Base-by-base conservation (phyloP, 805 yeast species). In the Saturnispora saitoi region DNA sequence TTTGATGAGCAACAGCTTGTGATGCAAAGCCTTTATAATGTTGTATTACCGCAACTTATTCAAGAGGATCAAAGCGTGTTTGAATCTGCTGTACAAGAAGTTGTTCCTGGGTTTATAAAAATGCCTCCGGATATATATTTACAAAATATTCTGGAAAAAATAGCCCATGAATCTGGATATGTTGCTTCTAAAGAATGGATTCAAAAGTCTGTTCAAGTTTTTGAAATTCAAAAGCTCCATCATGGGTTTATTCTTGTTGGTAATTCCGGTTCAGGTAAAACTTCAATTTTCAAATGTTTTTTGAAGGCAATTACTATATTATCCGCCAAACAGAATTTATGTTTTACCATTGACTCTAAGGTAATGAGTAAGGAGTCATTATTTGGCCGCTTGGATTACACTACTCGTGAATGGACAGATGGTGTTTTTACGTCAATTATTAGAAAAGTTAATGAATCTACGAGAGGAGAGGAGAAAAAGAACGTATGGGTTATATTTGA, bases 341-440 rank as follows among this genome's bases (percentile, higher is more conserved):
- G 62, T 4, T 72, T 72, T 51, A 63, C 68, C 1, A 74, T 91
- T 42, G 95, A 90, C 60, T 81, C 95, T 1, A 89, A 90, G 57
- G 85, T 85, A 0, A 53, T 86, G 49, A 62, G 77, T 0, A 91
- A 90, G 57, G 77, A 72, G 3, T 67, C 71, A 0, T 64, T 91
- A 2, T 86, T 76, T 60, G 98, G 98, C 1, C 56, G 65, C 2
- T 62, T 90, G 32, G 95, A 90, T 55, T 64, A 74, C 1, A 72
- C 86, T 0, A 89, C 97, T 0, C 68, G 95, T 29, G 97, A 91
- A 47, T 91, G 97, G 97, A 76, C 75, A 1, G 98, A 91, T 65
- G 98, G 98, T 5, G 59, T 90, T 9, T 73, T 90, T 45, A 86
- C 95, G 0, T 63, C 77, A 9, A 72, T 83, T 7, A 57, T 91